Evolutionary conservation across 495 filamentous ascomycete genomes (phyloP), one percentile per base, ranked within the genome.

Genomic region (Penicillium lividum): DNA sequence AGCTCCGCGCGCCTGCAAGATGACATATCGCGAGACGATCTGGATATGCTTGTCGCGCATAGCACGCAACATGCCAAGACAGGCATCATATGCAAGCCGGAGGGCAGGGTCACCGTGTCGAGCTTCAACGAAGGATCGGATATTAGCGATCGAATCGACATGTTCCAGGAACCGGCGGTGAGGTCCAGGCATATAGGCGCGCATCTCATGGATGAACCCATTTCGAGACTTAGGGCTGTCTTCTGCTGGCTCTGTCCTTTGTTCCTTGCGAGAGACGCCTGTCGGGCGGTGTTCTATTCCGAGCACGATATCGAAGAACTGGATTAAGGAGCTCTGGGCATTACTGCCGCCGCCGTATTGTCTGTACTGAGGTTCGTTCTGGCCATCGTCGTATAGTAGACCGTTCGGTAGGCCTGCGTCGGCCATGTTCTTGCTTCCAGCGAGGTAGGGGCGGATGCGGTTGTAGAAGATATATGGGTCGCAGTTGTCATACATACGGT

Each of bases 141-240:
- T 90, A 65, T 99, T 98, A 52, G 93, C 87, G 9, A 97, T 89
- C 1, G 75, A 76, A 44, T 84, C 82, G 22, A 97, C 85, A 51
- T 93, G 86, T 53, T 90, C 80, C 0, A 98, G 79, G 75, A 98
- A 98, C 16, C 89, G 87, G 1, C 91, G 88, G 66, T 98, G 94
- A 0, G 90, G 83, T 2, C 92, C 92, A 5, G 94, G 94, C 94
- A 98, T 98, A 76, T 98, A 98, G 3, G 78, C 82, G 50, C 92
- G 90, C 94, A 98, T 98, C 55, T 97, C 94, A 64, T 89, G 85
- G 68, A 98, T 91, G 80, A 98, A 98, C 62, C 91, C 92, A 75
- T 97, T 85, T 27, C 84, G 83, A 57, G 63, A 33, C 59, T 60
- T 61, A 53, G 52, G 34, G n/a, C 44, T 38, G 36, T 54, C 59